These are phyloP conservation scores for Megacollybia platyphylla DNA, from an alignment of 1,284 basidiomycete species.

Conservation along the genomic window DNA sequence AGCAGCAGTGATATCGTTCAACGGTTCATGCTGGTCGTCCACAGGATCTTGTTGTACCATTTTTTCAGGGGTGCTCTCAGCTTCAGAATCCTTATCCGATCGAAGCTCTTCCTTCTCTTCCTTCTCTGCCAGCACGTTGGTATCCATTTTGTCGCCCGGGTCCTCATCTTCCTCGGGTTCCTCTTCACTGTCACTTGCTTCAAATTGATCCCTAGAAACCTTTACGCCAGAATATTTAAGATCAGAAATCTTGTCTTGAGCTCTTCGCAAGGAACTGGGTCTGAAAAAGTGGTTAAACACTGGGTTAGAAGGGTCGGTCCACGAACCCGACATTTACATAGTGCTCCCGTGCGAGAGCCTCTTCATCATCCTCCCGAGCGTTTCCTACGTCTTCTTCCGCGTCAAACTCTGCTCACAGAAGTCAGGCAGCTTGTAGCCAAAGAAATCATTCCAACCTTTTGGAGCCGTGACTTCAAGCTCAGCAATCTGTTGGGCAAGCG, in stretches of 20 bases:
- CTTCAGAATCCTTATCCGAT: conserved; percentile 17
- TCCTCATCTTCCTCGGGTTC: conserved; percentile 16
- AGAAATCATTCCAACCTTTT: conserved; percentile 30
- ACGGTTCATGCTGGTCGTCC: conserved; percentile 17
- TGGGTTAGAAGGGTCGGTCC: not conserved
- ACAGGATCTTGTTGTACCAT: conserved; percentile 9
- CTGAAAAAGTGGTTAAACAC: conserved; percentile 22
- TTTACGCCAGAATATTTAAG: conserved; percentile 68
- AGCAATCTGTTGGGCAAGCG: conserved; percentile 75
- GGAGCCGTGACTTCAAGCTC: conserved; percentile 64
- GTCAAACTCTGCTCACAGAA: conserved; percentile 50
- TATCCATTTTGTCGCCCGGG: conserved; percentile 11
- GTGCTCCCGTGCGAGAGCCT: conserved; percentile 47
- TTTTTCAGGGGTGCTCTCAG: conserved; percentile 9
- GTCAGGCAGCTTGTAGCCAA: conserved; percentile 3
- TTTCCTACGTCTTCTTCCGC: conserved; percentile 45
- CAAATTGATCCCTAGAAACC: conserved; percentile 45
- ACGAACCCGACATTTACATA: conserved; percentile 76
- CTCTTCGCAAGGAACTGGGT: conserved; percentile 54
- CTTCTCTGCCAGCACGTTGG: conserved; percentile 17
- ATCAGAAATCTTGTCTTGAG: conserved; percentile 48
- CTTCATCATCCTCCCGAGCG: conserved; percentile 13
- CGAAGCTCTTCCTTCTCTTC: conserved; percentile 9
- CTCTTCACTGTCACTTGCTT: conserved; percentile 23
- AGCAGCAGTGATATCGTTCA: conserved; percentile 37